Evolutionary conservation across 108 stramenopile genomes (phyloP).

Genomic region (Skeletonema marinoi): DNA sequence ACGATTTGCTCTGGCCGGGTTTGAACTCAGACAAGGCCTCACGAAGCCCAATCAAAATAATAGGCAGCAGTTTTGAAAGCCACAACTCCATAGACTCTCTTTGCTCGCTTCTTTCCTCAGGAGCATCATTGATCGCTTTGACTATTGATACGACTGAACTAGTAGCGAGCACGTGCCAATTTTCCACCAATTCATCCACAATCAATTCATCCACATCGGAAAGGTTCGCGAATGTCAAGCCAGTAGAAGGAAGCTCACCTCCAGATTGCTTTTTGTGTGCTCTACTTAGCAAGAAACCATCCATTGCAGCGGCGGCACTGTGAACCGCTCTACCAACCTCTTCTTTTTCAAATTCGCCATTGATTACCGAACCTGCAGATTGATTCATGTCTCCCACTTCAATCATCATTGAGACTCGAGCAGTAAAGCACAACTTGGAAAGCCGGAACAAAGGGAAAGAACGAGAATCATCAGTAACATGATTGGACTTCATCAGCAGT

Average conservation of each 20-base stretch:
- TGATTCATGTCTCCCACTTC: constrained; percentile 27
- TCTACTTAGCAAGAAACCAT: constrained; percentile 55
- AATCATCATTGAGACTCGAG: constrained; percentile 39
- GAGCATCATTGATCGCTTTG: constrained; percentile 19
- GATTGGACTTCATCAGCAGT: constrained; percentile 18
- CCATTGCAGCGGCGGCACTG: constrained; percentile 70
- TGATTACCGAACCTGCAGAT: constrained; percentile 38
- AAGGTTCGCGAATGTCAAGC: constrained; percentile 41
- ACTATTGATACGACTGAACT: constrained; percentile 43
- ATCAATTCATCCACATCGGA: constrained; percentile 39
- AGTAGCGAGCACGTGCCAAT: constrained; percentile 52
- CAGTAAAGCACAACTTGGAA: constrained; percentile 57
- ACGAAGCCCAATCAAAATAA: constrained; percentile 52
- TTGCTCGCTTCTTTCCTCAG: constrained; percentile 20
- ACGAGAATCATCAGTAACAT: constrained; percentile 38
- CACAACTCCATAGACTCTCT: constrained; percentile 37
- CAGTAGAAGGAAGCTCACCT: constrained; percentile 6
- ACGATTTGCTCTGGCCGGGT: background rate
- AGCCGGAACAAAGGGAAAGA: constrained; percentile 38
- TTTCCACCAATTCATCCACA: constrained; percentile 26
- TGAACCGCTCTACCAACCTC: constrained; percentile 52
- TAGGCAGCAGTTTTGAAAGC: constrained; percentile 53
- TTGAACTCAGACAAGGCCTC: constrained; percentile 14
- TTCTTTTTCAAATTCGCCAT: constrained; percentile 24
- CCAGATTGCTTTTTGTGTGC: background rate